phyloP scores from a whole-genome alignment of 805 yeast genomes.

The Ogataea pignaliae region DNA sequence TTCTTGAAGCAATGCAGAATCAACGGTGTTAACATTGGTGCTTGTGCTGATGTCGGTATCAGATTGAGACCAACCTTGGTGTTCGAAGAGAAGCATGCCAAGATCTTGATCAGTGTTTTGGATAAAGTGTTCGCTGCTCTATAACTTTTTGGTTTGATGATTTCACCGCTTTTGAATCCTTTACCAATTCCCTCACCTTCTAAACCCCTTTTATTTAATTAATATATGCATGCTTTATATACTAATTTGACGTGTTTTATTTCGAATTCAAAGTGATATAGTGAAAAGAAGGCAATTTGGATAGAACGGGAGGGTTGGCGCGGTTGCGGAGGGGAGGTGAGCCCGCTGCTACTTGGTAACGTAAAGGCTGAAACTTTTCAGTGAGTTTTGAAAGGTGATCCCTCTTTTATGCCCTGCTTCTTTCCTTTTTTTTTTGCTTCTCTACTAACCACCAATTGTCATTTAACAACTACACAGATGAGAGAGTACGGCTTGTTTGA shows the following conservation, averaged over 20 bases:
- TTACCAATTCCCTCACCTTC: not conserved
- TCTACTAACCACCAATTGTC: not conserved
- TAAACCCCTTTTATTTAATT: too few relatives aligned
- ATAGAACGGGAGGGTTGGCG: too few relatives aligned
- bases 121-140: conserved; percentile 31
- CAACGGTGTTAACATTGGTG: conserved; percentile 76
- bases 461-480: conserved; percentile 12
- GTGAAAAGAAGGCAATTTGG: too few relatives aligned
- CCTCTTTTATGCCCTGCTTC: not conserved
- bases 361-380: too few relatives aligned
- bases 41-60: conserved; percentile 74
- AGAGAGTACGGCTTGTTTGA: conserved; percentile 30
- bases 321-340: too few relatives aligned
- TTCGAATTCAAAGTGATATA: too few relatives aligned
- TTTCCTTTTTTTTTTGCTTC: not conserved
- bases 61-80: conserved; percentile 78
- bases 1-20: conserved; percentile 57
- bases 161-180: not conserved
- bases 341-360: too few relatives aligned
- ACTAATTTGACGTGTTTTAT: too few relatives aligned
- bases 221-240: too few relatives aligned
- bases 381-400: not conserved
- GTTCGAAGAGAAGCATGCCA: conserved; percentile 78
- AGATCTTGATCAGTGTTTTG: conserved; percentile 48
- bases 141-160: conserved; percentile 8